Base-by-base conservation (phyloP, 2,329 filamentous ascomycete genomes). In the Penicillium sp. region DNA sequence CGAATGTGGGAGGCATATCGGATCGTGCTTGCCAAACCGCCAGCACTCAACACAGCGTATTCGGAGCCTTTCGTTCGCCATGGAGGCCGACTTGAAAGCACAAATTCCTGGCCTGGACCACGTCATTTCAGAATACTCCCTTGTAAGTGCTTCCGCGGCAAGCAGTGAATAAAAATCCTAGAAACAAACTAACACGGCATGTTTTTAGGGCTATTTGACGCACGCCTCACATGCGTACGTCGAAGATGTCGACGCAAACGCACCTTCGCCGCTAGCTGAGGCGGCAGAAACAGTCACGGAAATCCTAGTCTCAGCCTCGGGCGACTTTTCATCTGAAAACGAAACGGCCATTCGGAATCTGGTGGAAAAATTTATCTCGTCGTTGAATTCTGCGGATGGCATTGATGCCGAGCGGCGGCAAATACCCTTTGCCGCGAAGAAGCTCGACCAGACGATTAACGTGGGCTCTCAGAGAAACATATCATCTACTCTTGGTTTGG, bases 381-480 rank as follows among this genome's bases (percentile, higher is more conserved):
- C 86, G 65, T 87, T 97, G 64, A 88, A 86, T 68, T 84, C 86
- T 60, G 83, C 84, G 57, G 88, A 90, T 77, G 89, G 86, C 56
- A 69, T 78, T 50, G 81, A 87, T 73, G 81, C 85, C 49, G 84
- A 91, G 72, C 81, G 81, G 52, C 79, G 81, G 62, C 85, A 87
- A 68, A 84, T 87, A 64, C 89, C 89, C 9, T 88, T 90, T 20
- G 83, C 85, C 7, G 90, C 93, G 59, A 91, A 82, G 74, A 89
- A 91, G 66, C 84, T 99, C 20, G 94, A 97, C 68, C 92, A 97
- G 74, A 90, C 92, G 59, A 90, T 97, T 74, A 90, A 97, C 75
- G 93, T 99, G 67, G 90, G 91, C 71, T 87, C 92, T 24, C 91
- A 96, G 77, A 84, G 91, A 63, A 97, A 96, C 75, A 93, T 99